Evolutionary conservation across 345 rosid genomes (phyloP).

Genomic region (Zanthoxylum bungeanum): DNA sequence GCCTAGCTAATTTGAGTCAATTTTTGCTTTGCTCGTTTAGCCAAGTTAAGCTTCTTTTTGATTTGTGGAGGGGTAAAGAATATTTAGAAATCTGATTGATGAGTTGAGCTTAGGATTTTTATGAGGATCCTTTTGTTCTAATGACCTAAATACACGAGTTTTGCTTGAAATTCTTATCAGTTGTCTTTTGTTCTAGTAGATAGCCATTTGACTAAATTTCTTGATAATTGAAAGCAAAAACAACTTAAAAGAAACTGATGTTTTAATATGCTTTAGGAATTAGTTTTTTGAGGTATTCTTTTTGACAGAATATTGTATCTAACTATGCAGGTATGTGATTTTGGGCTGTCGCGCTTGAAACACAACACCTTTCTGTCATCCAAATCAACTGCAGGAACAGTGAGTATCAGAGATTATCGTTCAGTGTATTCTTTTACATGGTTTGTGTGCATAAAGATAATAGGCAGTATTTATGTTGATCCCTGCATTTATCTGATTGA

Average conservation of each 20-base stretch:
- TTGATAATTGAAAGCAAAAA: constrained; percentile 4
- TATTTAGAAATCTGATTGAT: not conserved
- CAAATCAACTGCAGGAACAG: constrained; percentile 99
- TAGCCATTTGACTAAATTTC: not conserved
- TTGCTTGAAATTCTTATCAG: not conserved
- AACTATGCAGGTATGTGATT: constrained; percentile 79
- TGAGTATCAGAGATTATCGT: constrained; percentile 27
- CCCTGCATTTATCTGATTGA: constrained; percentile 24
- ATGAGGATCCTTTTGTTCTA: not conserved
- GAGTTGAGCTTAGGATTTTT: not conserved
- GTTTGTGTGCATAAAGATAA: not conserved
- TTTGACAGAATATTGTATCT: constrained; percentile 1
- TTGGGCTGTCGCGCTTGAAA: constrained; percentile 97
- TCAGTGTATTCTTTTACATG: not conserved
- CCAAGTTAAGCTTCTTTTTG: not conserved
- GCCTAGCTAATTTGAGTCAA: not conserved
- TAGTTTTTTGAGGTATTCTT: not conserved
- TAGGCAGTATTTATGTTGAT: constrained; percentile 11
- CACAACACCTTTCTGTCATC: constrained; percentile 96
- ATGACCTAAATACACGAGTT: not conserved
- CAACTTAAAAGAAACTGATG: not conserved
- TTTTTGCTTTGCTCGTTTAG: not conserved
- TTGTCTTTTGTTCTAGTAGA: not conserved
- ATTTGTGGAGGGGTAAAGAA: not conserved
- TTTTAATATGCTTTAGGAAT: not conserved